Evolutionary conservation across 2,329 filamentous ascomycete species (phyloP), one percentile per base, ranked within the genome.

Genomic region (Xylaria sp.): DNA sequence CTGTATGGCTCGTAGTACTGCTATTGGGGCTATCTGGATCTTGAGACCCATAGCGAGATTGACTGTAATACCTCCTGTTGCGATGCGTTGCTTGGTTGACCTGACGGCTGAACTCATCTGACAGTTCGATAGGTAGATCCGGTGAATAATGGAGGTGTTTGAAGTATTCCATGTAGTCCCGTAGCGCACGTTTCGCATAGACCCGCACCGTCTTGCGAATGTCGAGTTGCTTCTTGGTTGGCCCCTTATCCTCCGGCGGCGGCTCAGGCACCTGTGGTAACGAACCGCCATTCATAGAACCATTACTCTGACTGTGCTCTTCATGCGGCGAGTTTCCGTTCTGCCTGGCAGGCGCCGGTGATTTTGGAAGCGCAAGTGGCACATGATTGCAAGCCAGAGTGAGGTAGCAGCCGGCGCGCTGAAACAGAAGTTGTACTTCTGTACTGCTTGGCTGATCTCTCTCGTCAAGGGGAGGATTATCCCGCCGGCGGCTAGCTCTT

Each of bases 101-200:
- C 54, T 82, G 83, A 40, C 81, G 73, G 22, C 74, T 75, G 61
- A 82, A 83, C 19, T 83, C 80, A 56, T 85, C 81, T 17, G 79
- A 81, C 21, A 84, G 73, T 41, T 85, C 80, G 41, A 82, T 72
- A 7, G 87, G 82, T 39, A 90, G 71, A 44, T 89, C 83, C 0
- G 90, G 89, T 0, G 90, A 89, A 71, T 94, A 94, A 64, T 94
- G 88, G 59, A 94, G 86, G 54, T 86, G 78, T 1, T 85, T 84
- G 38, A 95, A 75, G 66, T 90, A 94, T 19, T 82, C 77, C 63
- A 86, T 76, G 67, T 89, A 92, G 72, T 94, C 90, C 54, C 87
- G 82, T 19, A 94, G 73, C 1, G 90, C 90, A 50, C 86, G 82
- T 71, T 90, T 92, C 2, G 90, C 90, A 71, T 88, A 86, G 1